Percentiles rank a stretch among this genome's conserved stretches.
Evolutionary conservation across 73 alveolate species (phyloP).

Genomic region (Tetrahymena borealis): DNA sequence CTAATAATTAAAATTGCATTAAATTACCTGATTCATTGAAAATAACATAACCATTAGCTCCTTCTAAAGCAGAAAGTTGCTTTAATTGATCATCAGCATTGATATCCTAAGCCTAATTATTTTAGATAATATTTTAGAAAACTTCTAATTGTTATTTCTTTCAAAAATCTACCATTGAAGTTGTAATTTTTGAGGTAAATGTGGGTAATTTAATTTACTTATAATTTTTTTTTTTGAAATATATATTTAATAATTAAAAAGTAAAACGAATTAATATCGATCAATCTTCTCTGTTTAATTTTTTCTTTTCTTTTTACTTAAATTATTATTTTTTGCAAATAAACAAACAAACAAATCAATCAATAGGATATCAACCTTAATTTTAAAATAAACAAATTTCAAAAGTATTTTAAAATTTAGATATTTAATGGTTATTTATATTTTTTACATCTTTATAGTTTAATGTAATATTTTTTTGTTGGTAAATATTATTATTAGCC

Average conservation of each 20-base stretch:
- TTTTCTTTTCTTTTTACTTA: not conserved
- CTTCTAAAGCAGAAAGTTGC: slow-evolving; percentile 26
- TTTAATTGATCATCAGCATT: slow-evolving; percentile 32
- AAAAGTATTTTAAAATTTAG: no score
- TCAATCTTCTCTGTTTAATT: no score
- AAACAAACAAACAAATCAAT: not conserved
- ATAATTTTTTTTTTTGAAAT: not conserved
- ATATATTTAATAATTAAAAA: not conserved
- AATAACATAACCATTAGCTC: slow-evolving; percentile 37
- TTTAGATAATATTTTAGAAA: not conserved
- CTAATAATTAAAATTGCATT: not conserved
- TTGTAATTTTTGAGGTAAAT: not conserved
- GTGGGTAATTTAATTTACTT: no score
- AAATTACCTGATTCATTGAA: slow-evolving; percentile 9
- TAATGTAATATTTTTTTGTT: no score
- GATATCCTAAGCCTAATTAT: slow-evolving; percentile 1
- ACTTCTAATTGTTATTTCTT: not conserved
- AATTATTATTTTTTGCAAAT: not conserved
- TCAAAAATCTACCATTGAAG: not conserved
- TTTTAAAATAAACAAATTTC: not conserved
- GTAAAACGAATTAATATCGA: not conserved
- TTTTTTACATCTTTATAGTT: no score
- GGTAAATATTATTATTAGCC: no score
- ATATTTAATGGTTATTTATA: no score
- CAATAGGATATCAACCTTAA: not conserved